Evolutionary conservation across 192 early-diverging fungal species (phyloP).

Genomic region (Podila clonocystis): DNA sequence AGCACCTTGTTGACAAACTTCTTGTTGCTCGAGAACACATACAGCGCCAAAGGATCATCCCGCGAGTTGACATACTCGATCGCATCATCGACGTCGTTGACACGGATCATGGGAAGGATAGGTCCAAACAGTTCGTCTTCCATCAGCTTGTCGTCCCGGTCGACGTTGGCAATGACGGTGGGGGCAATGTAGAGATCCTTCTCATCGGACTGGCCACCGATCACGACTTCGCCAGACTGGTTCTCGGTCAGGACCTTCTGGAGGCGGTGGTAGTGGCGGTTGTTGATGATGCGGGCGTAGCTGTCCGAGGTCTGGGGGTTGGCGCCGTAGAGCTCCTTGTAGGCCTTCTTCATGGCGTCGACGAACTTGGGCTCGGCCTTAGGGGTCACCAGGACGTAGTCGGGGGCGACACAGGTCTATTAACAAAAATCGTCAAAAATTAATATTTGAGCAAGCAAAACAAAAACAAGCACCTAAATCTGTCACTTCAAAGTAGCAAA

Average conservation of each 20-base stretch:
- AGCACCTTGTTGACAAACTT: conserved; percentile 71
- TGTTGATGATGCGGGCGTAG: conserved; percentile 79
- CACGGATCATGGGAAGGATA: conserved; percentile 82
- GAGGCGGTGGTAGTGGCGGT: conserved; percentile 77
- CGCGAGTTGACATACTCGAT: conserved; percentile 71
- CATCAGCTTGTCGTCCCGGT: conserved; percentile 76
- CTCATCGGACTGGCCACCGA: conserved; percentile 71
- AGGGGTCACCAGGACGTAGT: conserved; percentile 81
- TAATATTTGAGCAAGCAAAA: background rate
- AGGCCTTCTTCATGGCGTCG: conserved; percentile 56
- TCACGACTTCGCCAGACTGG: conserved; percentile 62
- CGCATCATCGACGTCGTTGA: conserved; percentile 75
- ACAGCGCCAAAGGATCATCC: conserved; percentile 84
- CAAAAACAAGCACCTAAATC: background rate
- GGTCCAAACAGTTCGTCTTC: conserved; percentile 95
- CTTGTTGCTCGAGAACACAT: conserved; percentile 72
- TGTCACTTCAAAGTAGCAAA: background rate
- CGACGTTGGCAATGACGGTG: conserved; percentile 81
- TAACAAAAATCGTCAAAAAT: background rate
- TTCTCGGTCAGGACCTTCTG: conserved; percentile 57
- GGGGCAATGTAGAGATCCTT: conserved; percentile 81
- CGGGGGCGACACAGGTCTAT: conserved; percentile 87
- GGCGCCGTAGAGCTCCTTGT: conserved; percentile 58
- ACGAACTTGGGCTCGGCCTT: conserved; percentile 68
- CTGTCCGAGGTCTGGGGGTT: conserved; percentile 59